A percentile compares a stretch with the other conserved stretches of the same genome.
phyloP scores from a whole-genome alignment of 2,329 filamentous ascomycete species.

The Macrophomina phaseolina region DNA sequence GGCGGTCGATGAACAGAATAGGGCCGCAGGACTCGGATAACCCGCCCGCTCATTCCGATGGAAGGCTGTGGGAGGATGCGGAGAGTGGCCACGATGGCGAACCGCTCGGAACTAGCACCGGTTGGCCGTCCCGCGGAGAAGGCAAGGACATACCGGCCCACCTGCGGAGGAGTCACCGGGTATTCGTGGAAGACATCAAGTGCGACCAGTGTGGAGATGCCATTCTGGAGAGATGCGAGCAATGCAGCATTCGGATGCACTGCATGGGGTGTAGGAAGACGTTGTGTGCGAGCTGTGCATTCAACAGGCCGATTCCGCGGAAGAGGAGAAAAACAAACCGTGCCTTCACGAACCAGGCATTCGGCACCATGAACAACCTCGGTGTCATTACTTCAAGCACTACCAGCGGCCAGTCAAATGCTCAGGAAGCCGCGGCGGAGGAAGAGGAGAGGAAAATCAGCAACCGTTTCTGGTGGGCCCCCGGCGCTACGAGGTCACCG shows the following conservation, averaged over 20 bases:
- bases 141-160: conserved; percentile 62
- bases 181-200: conserved; percentile 59
- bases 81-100: conserved; percentile 62
- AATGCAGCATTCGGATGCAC: conserved; percentile 67
- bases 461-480: conserved; percentile 65
- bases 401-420: neutral
- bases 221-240: conserved; percentile 63
- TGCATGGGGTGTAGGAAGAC: conserved; percentile 66
- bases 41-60: conserved; percentile 50
- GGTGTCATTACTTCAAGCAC: neutral
- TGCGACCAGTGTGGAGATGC: conserved; percentile 61
- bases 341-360: conserved; percentile 43
- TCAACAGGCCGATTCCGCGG: conserved; percentile 58
- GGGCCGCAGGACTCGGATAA: conserved; percentile 46
- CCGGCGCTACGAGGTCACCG: conserved; percentile 59
- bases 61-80: conserved; percentile 61
- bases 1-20: conserved; percentile 65
- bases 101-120: conserved; percentile 57
- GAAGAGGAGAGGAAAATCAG: conserved; percentile 28
- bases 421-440: neutral
- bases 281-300: conserved; percentile 64
- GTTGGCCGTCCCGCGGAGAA: conserved; percentile 49
- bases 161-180: conserved; percentile 58
- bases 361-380: conserved; percentile 38
- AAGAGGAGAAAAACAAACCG: conserved; percentile 46